phyloP scores from a whole-genome alignment of 768 basidiomycete species.

The Chiua virens region DNA sequence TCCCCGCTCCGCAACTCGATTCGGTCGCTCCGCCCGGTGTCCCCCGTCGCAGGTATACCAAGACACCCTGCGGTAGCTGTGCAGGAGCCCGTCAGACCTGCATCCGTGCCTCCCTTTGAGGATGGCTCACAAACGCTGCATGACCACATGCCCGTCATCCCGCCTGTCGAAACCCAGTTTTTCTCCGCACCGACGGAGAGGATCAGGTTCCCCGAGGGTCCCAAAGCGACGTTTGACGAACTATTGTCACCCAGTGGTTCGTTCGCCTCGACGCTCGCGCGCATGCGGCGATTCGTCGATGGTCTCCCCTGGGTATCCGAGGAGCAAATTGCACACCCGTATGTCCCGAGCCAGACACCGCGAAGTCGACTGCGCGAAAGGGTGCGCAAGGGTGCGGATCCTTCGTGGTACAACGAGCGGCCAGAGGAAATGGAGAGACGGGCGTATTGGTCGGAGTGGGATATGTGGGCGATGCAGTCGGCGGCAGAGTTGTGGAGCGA shows the following conservation, averaged over 20 bases:
- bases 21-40: conserved; percentile 1
- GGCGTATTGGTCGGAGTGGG: conserved; percentile 20
- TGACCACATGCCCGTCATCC: neutral
- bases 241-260: conserved; percentile 7
- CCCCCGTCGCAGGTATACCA: neutral
- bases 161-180: neutral
- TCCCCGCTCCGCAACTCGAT: conserved; percentile 2
- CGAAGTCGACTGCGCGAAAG: conserved; percentile 16
- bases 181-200: neutral
- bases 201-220: neutral
- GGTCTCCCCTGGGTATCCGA: conserved; percentile 45
- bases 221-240: neutral
- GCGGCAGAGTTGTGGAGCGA: conserved; percentile 10
- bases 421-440: conserved; percentile 6
- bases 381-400: conserved; percentile 16
- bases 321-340: conserved; percentile 43
- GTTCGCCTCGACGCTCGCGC: conserved; percentile 30
- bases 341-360: conserved; percentile 37
- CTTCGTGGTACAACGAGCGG: conserved; percentile 30
- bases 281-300: conserved; percentile 35
- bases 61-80: no score
- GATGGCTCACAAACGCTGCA: conserved; percentile 22
- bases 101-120: neutral
- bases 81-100: neutral
- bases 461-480: conserved; percentile 26